Percentiles rank a stretch among this genome's conserved stretches.
These are phyloP conservation scores for Tagetes erecta DNA, from an alignment of 129 eudicot species.

Conservation along the genomic window DNA sequence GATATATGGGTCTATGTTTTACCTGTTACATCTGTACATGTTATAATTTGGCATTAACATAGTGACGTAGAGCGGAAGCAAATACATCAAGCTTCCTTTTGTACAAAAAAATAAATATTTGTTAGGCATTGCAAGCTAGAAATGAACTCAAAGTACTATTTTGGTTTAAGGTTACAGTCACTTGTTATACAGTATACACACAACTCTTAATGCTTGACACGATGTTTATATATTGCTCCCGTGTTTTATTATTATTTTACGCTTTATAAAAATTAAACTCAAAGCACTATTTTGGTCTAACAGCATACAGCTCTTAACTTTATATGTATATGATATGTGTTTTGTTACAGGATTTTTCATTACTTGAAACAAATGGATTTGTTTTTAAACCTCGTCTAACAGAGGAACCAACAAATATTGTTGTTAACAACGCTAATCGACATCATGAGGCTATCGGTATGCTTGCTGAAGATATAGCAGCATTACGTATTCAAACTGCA, in stretches of 20 bases:
- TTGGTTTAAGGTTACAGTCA: not conserved
- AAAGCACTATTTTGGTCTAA: not conserved
- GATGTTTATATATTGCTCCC: not conserved
- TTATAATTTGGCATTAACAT: not conserved
- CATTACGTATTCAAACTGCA: constrained; percentile 69
- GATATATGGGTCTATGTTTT: not conserved
- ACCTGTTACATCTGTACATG: not conserved
- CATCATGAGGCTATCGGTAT: constrained; percentile 16
- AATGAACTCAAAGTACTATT: no score
- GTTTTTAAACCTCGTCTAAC: constrained; percentile 11
- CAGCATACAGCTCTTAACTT: not conserved
- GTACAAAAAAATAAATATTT: no score
- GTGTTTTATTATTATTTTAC: not conserved
- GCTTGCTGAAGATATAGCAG: constrained; percentile 53
- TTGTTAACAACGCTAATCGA: constrained; percentile 22
- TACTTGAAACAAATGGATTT: constrained; percentile 38
- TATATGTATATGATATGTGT: not conserved
- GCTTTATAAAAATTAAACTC: not conserved
- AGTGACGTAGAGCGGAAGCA: not conserved
- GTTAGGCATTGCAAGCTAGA: no score
- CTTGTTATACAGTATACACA: not conserved
- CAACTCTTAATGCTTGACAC: not conserved
- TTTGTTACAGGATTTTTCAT: constrained; percentile 47
- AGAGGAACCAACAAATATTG: constrained; percentile 24
- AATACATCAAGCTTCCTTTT: not conserved